Evolutionary conservation across 2,329 filamentous ascomycete species (phyloP), one percentile per base, ranked within the genome.

Genomic region (Mycosphaerelloides madeirae): DNA sequence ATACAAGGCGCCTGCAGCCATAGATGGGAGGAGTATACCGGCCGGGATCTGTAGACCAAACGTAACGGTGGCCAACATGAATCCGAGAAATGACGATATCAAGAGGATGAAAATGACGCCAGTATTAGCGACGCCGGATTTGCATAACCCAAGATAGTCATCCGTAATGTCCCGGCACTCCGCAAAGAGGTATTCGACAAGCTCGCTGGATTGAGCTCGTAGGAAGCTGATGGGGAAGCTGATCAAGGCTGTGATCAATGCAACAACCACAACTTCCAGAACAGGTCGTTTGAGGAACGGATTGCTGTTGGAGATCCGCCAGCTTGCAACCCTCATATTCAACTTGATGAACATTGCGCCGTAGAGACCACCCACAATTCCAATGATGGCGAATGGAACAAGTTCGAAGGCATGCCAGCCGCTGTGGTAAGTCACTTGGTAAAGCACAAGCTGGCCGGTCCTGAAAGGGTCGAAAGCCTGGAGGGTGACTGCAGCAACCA

Each of bases 171-270:
- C 80, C 3, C 82, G 83, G 66, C 93, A 98, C 68, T 98, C 91
- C 7, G 88, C 81, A 64, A 98, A 97, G 20, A 98, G 80, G 45
- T 84, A 85, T 50, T 90, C 90, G 13, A 97, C 90, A 2, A 98
- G 80, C 64, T 96, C 88, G 0, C 89, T 90, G 16, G 86, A 81
- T 64, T 97, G 91, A 3, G 89, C 85, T 48, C 93, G 85, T 84
- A 97, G 95, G 67, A 96, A 97, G 44, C 89, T 84, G 68, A 96
- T 95, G 9, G 93, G 93, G 59, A 89, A 98, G 71, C 95, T 96
- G 67, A 97, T 79, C 34, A 97, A 65, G 1, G 91, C 88, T 1
- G 90, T 95, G 16, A 95, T 62, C 32, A 90, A 71, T 3, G 91
- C 83, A 18, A 95, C 80, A n/a, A 81, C 67, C 16, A 84, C 70